Evolutionary conservation across 2,329 filamentous ascomycete genomes (phyloP), one percentile per base, ranked within the genome.

Genomic region (Rhinocladiella mackenziei): DNA sequence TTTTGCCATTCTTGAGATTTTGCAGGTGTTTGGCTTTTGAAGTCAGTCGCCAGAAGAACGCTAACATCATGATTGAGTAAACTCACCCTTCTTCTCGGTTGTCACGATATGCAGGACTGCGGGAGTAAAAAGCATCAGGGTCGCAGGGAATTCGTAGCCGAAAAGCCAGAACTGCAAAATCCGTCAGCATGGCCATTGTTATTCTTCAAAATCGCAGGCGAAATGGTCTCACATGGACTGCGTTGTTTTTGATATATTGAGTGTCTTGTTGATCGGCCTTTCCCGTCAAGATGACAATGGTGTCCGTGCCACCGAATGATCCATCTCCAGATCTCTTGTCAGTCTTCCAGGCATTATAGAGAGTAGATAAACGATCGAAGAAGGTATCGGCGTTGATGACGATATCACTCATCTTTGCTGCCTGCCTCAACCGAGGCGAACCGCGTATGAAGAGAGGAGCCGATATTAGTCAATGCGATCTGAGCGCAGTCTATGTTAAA

Each of bases 71-170:
- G n/a, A n/a, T n/a, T n/a, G n/a, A n/a, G n/a, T n/a, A n/a, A n/a
- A 50, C 59, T 54, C 64, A 94, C 89, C 91, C 80, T 98, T 98
- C 72, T 98, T 98, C 47, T 87, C 84, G 4, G 92, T 98, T 5
- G 92, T 98, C 55, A 98, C 81, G 48, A 97, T 84, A 69, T 92
- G 94, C 58, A 97, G 75, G 34, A 81, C 81, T 50, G 97, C 92
- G 50, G 83, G 72, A 1, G 91, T 97, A 65, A 98, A 82, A 39
- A 98, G 77, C 74, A 98, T 88, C 53, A 98, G 74, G 0, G 92
- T 98, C 28, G 91, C 89, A 23, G 92, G 92, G 62, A 98, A 98
- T 66, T 98, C 92, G 74, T 98, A 98, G 60, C 92, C 92, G 51
- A 98, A 79, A 43, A 98, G 77, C 94, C 94, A 98, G 69, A 97